Conservation (phyloP, 768 basidiomycete genomes). For the Phlebiopsis gigantea region DNA sequence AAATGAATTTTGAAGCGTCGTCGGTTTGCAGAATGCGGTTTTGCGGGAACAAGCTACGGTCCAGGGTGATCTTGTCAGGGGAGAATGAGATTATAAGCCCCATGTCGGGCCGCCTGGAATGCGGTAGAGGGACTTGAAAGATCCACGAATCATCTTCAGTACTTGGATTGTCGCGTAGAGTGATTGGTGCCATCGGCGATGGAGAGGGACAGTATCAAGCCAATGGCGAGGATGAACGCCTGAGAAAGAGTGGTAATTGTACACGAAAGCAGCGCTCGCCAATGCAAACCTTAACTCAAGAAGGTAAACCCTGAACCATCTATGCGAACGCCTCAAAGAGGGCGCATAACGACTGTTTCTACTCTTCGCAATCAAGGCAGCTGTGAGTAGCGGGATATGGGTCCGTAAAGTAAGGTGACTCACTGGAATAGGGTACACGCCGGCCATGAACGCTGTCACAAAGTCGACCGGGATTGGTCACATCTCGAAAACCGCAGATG, state of each 20-base stretch:
- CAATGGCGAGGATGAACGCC: too few relatives aligned
- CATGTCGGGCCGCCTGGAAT: constrained; percentile 8
- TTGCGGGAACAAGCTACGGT: constrained; percentile 43
- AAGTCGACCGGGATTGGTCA: too few relatives aligned
- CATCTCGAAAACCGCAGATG: too few relatives aligned
- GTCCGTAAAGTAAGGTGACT: too few relatives aligned
- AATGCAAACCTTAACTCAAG: not conserved
- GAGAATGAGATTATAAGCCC: constrained; percentile 52
- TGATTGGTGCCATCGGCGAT: constrained; percentile 17
- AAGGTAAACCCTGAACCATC: not conserved
- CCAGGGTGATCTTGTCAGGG: constrained; percentile 43
- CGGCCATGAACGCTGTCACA: too few relatives aligned
- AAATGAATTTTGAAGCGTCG: constrained; percentile 50
- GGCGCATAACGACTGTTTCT: too few relatives aligned
- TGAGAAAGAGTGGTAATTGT: too few relatives aligned
- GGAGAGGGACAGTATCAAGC: too few relatives aligned
- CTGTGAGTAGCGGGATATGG: too few relatives aligned
- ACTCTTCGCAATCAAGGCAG: too few relatives aligned
- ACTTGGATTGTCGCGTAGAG: constrained; percentile 35
- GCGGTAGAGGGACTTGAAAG: constrained; percentile 27
- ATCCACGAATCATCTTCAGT: constrained; percentile 50
- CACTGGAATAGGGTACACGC: too few relatives aligned
- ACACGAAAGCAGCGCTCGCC: not conserved
- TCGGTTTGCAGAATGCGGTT: constrained; percentile 58
- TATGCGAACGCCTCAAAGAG: too few relatives aligned